Percentiles rank a stretch among this genome's conserved stretches.
Conservation (phyloP, 441 rosid species). For the Erodium chrysanthum region DNA sequence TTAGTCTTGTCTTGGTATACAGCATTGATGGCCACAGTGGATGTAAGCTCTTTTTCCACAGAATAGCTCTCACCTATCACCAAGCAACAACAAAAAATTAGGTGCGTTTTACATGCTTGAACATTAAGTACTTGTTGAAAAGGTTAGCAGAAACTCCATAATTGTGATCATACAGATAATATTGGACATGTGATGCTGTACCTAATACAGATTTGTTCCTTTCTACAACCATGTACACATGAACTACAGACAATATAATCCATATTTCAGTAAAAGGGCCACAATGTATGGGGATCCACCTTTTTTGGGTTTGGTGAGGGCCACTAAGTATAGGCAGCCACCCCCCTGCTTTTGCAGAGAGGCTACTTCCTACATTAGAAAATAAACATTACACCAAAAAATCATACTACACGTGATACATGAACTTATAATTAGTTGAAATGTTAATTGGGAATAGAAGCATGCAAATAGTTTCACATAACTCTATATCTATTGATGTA, state of each 20-base stretch:
- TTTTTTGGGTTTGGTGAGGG: neutral
- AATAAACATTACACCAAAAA: constrained; percentile 5
- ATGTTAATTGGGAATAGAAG: neutral
- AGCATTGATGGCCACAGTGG: constrained; percentile 66
- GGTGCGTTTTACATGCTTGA: constrained; percentile 3
- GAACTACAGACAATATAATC: neutral
- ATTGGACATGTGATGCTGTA: neutral
- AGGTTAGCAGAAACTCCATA: constrained; percentile 3
- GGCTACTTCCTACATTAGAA: neutral
- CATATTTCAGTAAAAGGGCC: constrained; percentile 3
- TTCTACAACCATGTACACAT: neutral
- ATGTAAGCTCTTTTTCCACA: constrained; percentile 72
- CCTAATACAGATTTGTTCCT: constrained; percentile 5
- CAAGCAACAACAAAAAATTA: constrained; percentile 17
- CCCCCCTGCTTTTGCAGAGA: neutral
- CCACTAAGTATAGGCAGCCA: neutral
- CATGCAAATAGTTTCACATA: neutral
- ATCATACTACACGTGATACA: neutral
- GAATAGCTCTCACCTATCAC: constrained; percentile 91
- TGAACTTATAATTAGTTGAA: neutral
- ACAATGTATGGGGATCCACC: neutral
- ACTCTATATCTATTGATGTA: neutral
- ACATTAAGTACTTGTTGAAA: constrained; percentile 2
- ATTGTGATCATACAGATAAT: neutral
- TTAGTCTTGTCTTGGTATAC: constrained; percentile 99